These are phyloP conservation scores for Leccinum longicurvipes DNA, from an alignment of 768 basidiomycete genomes.

Conservation along the genomic window DNA sequence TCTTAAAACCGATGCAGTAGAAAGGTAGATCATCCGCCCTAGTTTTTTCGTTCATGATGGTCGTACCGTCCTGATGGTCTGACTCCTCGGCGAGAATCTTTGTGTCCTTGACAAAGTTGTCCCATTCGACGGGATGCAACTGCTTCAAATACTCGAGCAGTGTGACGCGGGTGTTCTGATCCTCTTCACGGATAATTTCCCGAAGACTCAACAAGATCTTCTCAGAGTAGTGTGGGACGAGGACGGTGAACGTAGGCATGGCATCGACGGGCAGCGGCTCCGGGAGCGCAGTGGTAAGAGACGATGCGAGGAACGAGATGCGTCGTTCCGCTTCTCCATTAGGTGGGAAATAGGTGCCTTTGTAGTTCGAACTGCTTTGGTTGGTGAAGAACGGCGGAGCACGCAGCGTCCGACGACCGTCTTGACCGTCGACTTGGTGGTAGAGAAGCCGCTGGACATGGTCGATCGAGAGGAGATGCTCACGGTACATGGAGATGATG, in stretches of 20 bases:
- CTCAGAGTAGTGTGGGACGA: constrained; percentile 98
- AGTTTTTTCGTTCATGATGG: constrained; percentile 67
- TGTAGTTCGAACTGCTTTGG: constrained; percentile 69
- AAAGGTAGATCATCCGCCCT: constrained; percentile 95
- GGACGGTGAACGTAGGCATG: constrained; percentile 99
- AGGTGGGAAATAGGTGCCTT: constrained; percentile 86
- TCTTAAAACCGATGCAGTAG: constrained; percentile 99
- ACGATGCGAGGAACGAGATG: constrained; percentile 98
- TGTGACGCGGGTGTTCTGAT: constrained; percentile 94
- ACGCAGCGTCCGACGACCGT: constrained; percentile 87
- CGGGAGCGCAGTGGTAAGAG: constrained; percentile 91
- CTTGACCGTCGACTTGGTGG: constrained; percentile 90
- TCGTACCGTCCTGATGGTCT: constrained; percentile 50
- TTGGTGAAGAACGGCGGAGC: constrained; percentile 98
- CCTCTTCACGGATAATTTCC: constrained; percentile 98
- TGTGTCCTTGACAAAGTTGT: constrained; percentile 99
- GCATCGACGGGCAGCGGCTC: constrained; percentile 95
- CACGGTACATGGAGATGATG: constrained; percentile 99
- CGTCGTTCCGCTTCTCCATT: constrained; percentile 96
- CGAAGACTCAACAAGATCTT: constrained; percentile 95
- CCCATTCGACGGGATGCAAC: constrained; percentile 98
- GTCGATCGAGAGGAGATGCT: constrained; percentile 95
- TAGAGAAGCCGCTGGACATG: constrained; percentile 97
- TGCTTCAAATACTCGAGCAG: constrained; percentile 98
- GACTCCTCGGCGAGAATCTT: constrained; percentile 97